Evolutionary conservation across 352 stramenopile genomes (phyloP).

Genomic region (Pythium aquatile): DNA sequence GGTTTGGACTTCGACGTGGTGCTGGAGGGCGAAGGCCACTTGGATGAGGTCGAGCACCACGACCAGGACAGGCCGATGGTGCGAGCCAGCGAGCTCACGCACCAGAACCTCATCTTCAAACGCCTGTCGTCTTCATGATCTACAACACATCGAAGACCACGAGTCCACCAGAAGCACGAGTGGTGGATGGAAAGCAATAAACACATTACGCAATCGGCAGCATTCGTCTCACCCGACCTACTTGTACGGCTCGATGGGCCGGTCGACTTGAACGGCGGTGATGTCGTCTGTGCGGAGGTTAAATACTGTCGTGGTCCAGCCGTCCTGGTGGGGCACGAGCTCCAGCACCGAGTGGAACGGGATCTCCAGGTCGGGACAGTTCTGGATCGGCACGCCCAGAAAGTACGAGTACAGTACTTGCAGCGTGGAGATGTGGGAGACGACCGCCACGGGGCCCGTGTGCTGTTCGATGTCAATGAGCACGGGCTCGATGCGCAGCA

Average conservation of each 20-base stretch:
- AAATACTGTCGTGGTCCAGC: conserved; percentile 86
- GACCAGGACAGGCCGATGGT: conserved; percentile 55
- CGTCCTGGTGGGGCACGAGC: conserved; percentile 74
- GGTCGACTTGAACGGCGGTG: conserved; percentile 13
- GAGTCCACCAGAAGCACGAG: neutral
- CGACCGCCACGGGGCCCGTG: conserved; percentile 80
- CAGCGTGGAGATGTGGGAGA: conserved; percentile 84
- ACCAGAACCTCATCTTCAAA: conserved; percentile 58
- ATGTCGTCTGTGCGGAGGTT: conserved; percentile 49
- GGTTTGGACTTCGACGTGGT: conserved; percentile 70
- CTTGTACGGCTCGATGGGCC: conserved; percentile 6
- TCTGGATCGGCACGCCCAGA: conserved; percentile 74
- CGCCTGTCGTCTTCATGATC: conserved; percentile 15
- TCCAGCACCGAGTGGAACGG: conserved; percentile 84
- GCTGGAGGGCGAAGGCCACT: conserved; percentile 63
- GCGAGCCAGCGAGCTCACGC: conserved; percentile 36
- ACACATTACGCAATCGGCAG: neutral
- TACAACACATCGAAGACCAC: neutral
- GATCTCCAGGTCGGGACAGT: conserved; percentile 74
- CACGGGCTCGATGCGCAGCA: conserved; percentile 89
- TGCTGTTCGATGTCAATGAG: conserved; percentile 93
- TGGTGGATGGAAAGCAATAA: neutral
- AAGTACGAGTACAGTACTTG: conserved; percentile 90
- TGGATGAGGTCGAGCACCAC: conserved; percentile 44
- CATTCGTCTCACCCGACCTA: neutral